A percentile compares a stretch with the other conserved stretches of the same genome.
phyloP scores from a whole-genome alignment of 352 stramenopile species.

The Elongisporangium senticosum region DNA sequence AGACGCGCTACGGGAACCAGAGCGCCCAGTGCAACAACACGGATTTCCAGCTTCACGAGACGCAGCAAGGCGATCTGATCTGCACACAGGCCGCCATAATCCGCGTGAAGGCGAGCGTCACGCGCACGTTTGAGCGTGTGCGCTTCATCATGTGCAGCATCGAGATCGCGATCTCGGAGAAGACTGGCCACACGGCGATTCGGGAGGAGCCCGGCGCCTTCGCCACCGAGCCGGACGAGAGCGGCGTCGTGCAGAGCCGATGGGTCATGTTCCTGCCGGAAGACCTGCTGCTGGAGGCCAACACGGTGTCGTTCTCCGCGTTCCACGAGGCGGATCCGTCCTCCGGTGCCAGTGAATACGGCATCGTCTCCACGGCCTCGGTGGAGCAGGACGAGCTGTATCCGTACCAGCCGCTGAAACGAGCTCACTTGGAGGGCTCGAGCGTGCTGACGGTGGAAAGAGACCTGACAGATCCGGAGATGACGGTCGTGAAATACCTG shows the following conservation, averaged over 20 bases:
- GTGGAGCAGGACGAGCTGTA: slow-evolving; percentile 15
- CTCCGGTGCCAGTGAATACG: not conserved
- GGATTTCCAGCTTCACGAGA: no score
- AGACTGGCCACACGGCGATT: slow-evolving; percentile 43
- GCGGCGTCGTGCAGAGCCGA: slow-evolving; percentile 3
- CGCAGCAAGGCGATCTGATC: no score
- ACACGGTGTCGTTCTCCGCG: not conserved
- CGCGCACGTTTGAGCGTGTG: slow-evolving; percentile 40
- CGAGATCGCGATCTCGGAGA: slow-evolving; percentile 58
- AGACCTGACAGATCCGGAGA: no score
- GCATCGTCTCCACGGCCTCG: not conserved
- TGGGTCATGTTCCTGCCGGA: no score
- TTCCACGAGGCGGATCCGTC: not conserved
- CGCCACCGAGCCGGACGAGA: slow-evolving; percentile 21
- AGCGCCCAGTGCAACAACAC: no score
- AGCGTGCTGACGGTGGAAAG: no score
- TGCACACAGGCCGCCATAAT: no score
- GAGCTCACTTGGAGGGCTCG: slow-evolving; percentile 22
- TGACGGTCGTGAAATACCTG: no score
- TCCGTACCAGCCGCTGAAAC: slow-evolving; percentile 7
- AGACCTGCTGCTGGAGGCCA: no score
- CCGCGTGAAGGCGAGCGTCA: slow-evolving; percentile 13
- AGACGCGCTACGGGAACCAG: no score
- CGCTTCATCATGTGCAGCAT: slow-evolving; percentile 50
- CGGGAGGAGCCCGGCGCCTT: slow-evolving; percentile 24